A percentile compares a stretch with the other conserved stretches of the same genome.
Conservation (phyloP, 257 asterid genomes). For the Ballota nigra region DNA sequence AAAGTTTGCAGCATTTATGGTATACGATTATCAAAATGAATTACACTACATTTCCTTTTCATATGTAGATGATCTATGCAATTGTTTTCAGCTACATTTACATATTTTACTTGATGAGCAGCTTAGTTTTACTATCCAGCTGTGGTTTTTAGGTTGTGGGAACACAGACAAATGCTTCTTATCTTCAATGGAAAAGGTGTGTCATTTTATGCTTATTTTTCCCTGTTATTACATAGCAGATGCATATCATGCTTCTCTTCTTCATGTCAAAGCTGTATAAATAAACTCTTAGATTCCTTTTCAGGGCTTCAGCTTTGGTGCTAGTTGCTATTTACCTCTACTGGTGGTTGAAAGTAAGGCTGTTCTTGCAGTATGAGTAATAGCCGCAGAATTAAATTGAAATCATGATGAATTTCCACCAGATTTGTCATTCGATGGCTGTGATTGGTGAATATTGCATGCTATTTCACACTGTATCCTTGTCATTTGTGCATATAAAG, state of each 20-base stretch:
- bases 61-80: neutral
- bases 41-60: no score
- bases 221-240: neutral
- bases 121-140: neutral
- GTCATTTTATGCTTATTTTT: no score
- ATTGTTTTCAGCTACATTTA: neutral
- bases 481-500: neutral
- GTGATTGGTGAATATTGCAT: neutral
- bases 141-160: neutral
- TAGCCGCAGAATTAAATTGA: neutral
- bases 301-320: neutral
- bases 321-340: neutral
- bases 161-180: neutral
- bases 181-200: no score
- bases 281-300: neutral
- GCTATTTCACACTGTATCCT: neutral
- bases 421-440: neutral
- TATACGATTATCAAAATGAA: neutral
- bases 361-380: neutral
- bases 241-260: neutral
- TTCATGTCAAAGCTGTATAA: neutral
- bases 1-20: neutral
- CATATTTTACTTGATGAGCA: neutral
- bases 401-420: neutral
- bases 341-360: neutral